Evolutionary conservation across 176 grass and related monocot genomes (phyloP), one percentile per base, ranked within the genome.

Genomic region (Ensete ventricosum): DNA sequence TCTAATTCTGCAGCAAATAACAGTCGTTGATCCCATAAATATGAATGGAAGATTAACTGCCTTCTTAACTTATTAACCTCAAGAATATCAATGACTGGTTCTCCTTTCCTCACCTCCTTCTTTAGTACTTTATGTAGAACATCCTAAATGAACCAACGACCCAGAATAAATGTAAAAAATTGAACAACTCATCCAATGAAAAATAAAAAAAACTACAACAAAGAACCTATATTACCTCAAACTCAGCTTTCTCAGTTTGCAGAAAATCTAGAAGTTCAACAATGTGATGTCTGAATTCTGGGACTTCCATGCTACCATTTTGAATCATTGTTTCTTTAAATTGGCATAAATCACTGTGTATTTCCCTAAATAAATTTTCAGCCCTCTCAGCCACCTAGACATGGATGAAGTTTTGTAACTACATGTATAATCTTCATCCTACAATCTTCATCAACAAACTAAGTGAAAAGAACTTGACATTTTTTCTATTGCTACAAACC

Each of bases 41-140:
- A 90, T 75, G 91, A 89, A 80, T 81, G 84, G 65, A 99, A 94
- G 68, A 99, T 64, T 82, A 99, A 81, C 75, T 94, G 90, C 48
- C 95, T 91, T 81, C 82, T 89, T 69, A 94, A 83, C 72, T 92
- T 89, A 80, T 89, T 99, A 84, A 99, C 83, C 70, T 99, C 91
- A 73, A 99, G 95, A 80, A 91, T 99, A 76, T 99, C 95, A 60
- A 84, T 21, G 21, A 80, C 48, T 64, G 68, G 75, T 80, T 94
- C 88, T 55, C 82, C 71, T 60, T 89, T 93, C 19, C 64, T 78
- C 14, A 5, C 62, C 75, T 99, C 90, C 85, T 78, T 99, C 82
- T 90, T 89, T 29, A 94, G 64, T 84, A 90, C 72, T 89, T 82
- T 85, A 86, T 85, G 85, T 60, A 99, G 50, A 76, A 76, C 82